Percentiles rank a stretch among this genome's conserved stretches.
Conservation (phyloP, 2,329 filamentous ascomycete genomes). For the Samsoniella hepiali region DNA sequence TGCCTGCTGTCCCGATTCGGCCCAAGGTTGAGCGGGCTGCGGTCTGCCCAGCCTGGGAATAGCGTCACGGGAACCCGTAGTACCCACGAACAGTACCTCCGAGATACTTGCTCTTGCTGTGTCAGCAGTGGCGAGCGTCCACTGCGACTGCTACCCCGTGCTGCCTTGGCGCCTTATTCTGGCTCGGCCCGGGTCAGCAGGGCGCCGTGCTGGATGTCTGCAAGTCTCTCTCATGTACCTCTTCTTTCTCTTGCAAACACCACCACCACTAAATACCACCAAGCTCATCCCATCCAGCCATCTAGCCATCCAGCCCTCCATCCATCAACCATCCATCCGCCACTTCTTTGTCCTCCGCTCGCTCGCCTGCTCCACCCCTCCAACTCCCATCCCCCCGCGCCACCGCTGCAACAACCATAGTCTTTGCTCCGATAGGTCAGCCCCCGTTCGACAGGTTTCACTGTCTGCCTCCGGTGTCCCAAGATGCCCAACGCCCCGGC, state of each 20-base stretch:
- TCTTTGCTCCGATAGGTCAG: slow-evolving; percentile 12
- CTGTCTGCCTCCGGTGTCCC: neutral
- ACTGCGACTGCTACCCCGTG: neutral
- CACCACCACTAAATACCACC: neutral
- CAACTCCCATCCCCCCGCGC: slow-evolving; percentile 2
- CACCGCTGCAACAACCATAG: neutral
- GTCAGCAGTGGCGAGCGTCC: neutral
- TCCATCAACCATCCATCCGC: neutral
- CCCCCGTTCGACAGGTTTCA: neutral
- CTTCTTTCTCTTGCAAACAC: neutral
- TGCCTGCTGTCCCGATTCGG: neutral
- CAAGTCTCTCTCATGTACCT: neutral
- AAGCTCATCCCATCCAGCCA: neutral
- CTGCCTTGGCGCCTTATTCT: neutral
- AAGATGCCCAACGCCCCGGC: neutral
- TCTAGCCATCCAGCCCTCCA: neutral
- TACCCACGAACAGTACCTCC: neutral
- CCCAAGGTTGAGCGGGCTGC: neutral
- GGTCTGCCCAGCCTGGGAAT: slow-evolving; percentile 6
- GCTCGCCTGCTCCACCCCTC: slow-evolving; percentile 8
- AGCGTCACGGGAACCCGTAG: neutral
- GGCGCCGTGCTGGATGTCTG: neutral
- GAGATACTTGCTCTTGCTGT: neutral
- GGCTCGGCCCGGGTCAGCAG: neutral
- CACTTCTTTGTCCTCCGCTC: neutral